Evolutionary conservation across 2,329 filamentous ascomycete genomes (phyloP).

Genomic region (Xylaria sp.): DNA sequence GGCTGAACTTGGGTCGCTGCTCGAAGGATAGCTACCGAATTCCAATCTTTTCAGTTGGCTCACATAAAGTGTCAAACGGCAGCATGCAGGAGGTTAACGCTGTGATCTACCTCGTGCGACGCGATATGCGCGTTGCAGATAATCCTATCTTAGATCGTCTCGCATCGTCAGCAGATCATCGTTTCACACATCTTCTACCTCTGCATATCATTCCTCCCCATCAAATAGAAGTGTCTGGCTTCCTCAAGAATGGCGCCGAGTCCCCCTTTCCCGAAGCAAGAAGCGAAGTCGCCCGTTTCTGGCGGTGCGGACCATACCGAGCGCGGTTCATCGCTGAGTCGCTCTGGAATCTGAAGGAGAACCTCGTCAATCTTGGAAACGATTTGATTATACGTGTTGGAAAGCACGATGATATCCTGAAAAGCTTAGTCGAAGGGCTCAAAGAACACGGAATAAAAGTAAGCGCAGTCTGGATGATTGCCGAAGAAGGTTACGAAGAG

Average conservation of each 20-base stretch:
- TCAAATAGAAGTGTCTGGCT: slow-evolving; percentile 80
- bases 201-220: slow-evolving; percentile 75
- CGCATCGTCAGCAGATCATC: slow-evolving; percentile 60
- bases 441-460: slow-evolving; percentile 59
- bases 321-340: slow-evolving; percentile 78
- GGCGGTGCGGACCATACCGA: slow-evolving; percentile 78
- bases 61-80: slow-evolving; percentile 8
- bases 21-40: slow-evolving; percentile 6
- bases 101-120: slow-evolving; percentile 76
- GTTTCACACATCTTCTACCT: slow-evolving; percentile 76
- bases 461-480: slow-evolving; percentile 78
- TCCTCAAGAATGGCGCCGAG: slow-evolving; percentile 64
- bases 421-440: slow-evolving; percentile 65
- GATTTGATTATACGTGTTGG: slow-evolving; percentile 74
- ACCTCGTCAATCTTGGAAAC: slow-evolving; percentile 68
- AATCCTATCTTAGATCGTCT: slow-evolving; percentile 77
- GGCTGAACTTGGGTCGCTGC: background rate
- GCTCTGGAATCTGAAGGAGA: slow-evolving; percentile 76
- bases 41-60: slow-evolving; percentile 15
- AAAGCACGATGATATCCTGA: slow-evolving; percentile 67
- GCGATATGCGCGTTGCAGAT: slow-evolving; percentile 78
- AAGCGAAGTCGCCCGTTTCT: slow-evolving; percentile 73
- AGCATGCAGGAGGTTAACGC: slow-evolving; percentile 59
- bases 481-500: slow-evolving; percentile 77
- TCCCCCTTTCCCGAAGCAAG: slow-evolving; percentile 77